Evolutionary conservation across 768 basidiomycete species (phyloP).

Genomic region (Antrodiella citrinella): DNA sequence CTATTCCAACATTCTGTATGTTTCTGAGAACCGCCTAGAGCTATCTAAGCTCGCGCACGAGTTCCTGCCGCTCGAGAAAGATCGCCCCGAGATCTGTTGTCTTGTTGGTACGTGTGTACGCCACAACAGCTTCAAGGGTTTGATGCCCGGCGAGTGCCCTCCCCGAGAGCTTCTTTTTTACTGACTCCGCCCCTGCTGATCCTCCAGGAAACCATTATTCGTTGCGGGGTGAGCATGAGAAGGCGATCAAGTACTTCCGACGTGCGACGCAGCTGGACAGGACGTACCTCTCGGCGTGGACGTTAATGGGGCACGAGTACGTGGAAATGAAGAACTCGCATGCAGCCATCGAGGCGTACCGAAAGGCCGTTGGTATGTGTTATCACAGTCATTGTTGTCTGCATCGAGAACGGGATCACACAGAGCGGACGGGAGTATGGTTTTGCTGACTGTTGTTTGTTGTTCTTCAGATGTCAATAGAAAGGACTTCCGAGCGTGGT

Average conservation of each 20-base stretch:
- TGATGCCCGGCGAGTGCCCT: neutral
- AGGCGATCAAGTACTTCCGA: slow-evolving; percentile 92
- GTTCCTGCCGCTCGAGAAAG: slow-evolving; percentile 81
- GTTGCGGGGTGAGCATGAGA: slow-evolving; percentile 86
- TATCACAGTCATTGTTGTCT: neutral
- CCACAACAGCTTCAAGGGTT: neutral
- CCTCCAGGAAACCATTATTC: slow-evolving; percentile 92
- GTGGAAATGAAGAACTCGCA: slow-evolving; percentile 99
- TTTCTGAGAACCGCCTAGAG: slow-evolving; percentile 82
- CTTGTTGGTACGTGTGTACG: slow-evolving; percentile 79
- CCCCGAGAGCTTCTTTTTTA: neutral
- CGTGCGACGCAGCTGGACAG: slow-evolving; percentile 92
- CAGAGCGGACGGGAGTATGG: too few species aligned
- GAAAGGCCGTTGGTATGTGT: slow-evolving; percentile 81
- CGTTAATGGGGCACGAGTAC: slow-evolving; percentile 97
- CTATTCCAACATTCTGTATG: slow-evolving; percentile 94
- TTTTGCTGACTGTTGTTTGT: too few species aligned
- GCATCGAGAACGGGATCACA: neutral
- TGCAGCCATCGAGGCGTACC: slow-evolving; percentile 96
- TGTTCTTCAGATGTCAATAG: slow-evolving; percentile 72
- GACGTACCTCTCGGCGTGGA: slow-evolving; percentile 96
- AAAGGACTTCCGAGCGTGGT: slow-evolving; percentile 98
- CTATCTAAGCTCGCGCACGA: slow-evolving; percentile 89
- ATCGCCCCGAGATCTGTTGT: slow-evolving; percentile 94
- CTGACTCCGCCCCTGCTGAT: too few species aligned